These are phyloP conservation scores for Ceriops zippeliana DNA, from an alignment of 345 rosid species.

Conservation along the genomic window DNA sequence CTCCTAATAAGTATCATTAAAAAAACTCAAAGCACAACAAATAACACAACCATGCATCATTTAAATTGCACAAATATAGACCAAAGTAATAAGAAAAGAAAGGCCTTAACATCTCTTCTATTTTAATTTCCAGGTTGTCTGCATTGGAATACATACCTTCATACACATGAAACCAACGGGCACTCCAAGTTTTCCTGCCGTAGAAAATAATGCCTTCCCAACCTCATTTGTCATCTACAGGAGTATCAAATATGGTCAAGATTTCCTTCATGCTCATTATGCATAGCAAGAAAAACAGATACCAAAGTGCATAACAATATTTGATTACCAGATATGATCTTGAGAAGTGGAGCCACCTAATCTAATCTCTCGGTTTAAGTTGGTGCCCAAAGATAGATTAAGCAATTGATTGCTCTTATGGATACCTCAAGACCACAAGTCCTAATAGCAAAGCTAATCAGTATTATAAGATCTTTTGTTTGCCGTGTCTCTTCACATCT, in stretches of 20 bases:
- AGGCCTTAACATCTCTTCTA: neutral
- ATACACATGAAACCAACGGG: slow-evolving; percentile 96
- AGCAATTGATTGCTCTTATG: neutral
- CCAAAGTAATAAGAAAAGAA: neutral
- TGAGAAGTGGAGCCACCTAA: neutral
- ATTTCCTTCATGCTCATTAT: neutral
- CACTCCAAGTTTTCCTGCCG: slow-evolving; percentile 83
- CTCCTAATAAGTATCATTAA: neutral
- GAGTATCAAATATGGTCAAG: slow-evolving; percentile 7
- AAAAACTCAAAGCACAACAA: neutral
- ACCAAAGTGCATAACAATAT: too few relatives aligned
- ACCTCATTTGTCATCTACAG: slow-evolving; percentile 79
- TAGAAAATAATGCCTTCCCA: slow-evolving; percentile 82
- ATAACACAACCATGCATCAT: slow-evolving; percentile 1
- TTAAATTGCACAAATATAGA: neutral
- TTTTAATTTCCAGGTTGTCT: neutral
- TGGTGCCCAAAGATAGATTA: neutral
- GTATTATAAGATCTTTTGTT: neutral
- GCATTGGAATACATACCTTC: slow-evolving; percentile 49
- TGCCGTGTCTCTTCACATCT: too few relatives aligned
- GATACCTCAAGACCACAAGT: neutral
- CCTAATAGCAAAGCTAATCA: neutral
- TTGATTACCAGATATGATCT: neutral
- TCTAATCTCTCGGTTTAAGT: neutral
- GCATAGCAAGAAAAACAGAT: neutral